Conservation (phyloP, 176 grass and related monocot species). For the Aechmea fasciata region DNA sequence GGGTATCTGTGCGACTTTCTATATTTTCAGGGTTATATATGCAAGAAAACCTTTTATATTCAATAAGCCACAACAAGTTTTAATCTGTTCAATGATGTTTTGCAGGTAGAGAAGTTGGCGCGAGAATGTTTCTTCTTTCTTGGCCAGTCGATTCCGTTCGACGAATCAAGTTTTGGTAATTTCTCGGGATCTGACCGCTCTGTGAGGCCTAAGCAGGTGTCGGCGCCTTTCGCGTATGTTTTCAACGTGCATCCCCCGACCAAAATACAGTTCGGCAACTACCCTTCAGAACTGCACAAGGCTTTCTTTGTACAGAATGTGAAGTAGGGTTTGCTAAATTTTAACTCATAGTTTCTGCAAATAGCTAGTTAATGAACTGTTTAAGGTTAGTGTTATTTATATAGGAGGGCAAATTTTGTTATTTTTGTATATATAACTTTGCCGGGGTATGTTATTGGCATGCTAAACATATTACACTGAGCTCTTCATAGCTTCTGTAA, state of each 20-base stretch:
- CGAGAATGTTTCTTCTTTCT: conserved; percentile 74
- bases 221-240: conserved; percentile 53
- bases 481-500: too few relatives aligned
- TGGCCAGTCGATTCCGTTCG: conserved; percentile 53
- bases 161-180: conserved; percentile 59
- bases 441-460: too few relatives aligned
- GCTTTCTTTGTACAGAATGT: background rate
- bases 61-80: background rate
- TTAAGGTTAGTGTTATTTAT: too few relatives aligned
- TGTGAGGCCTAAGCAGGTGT: conserved; percentile 46
- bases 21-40: background rate
- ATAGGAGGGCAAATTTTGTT: too few relatives aligned
- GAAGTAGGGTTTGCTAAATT: background rate
- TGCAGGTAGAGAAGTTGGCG: conserved; percentile 69
- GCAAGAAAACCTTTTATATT: background rate
- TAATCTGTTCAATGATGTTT: background rate
- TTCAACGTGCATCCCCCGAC: conserved; percentile 57
- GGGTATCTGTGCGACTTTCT: background rate
- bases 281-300: background rate
- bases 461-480: too few relatives aligned
- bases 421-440: too few relatives aligned
- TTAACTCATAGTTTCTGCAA: too few relatives aligned
- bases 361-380: too few relatives aligned
- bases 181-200: conserved; percentile 33
- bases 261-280: conserved; percentile 19